phyloP scores from a whole-genome alignment of 805 yeast species.

The Wickerhamomyces alni region DNA sequence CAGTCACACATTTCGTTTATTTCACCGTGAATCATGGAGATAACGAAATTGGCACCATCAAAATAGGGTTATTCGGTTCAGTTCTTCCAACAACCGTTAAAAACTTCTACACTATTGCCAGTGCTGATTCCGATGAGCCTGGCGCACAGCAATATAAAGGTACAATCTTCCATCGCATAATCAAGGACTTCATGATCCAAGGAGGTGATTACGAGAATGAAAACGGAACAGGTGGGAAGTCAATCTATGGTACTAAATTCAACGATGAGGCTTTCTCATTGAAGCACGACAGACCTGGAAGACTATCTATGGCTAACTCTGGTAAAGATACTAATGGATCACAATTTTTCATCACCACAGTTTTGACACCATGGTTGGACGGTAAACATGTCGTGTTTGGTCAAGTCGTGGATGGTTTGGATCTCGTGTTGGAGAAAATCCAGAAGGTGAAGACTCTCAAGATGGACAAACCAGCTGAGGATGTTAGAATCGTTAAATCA shows the following conservation, averaged over 20 bases:
- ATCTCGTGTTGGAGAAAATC: slow-evolving; percentile 48
- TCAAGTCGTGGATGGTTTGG: slow-evolving; percentile 63
- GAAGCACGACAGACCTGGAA: slow-evolving; percentile 63
- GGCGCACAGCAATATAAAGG: slow-evolving; percentile 39
- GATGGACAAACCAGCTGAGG: slow-evolving; percentile 36
- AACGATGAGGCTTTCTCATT: slow-evolving; percentile 72
- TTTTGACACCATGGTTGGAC: slow-evolving; percentile 41
- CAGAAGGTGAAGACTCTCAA: slow-evolving; percentile 47
- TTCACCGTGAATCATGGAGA: slow-evolving; percentile 19
- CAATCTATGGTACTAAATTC: slow-evolving; percentile 70
- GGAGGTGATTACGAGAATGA: slow-evolving; percentile 77
- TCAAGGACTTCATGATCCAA: slow-evolving; percentile 71
- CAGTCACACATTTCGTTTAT: slow-evolving; percentile 21
- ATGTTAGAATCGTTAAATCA: slow-evolving; percentile 34
- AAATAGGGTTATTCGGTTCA: slow-evolving; percentile 60
- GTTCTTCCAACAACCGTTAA: slow-evolving; percentile 57
- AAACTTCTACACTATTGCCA: slow-evolving; percentile 50
- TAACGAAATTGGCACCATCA: slow-evolving; percentile 27
- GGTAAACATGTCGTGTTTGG: slow-evolving; percentile 74
- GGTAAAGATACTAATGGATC: slow-evolving; percentile 66
- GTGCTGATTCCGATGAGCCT: slow-evolving; percentile 16
- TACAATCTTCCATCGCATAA: slow-evolving; percentile 69
- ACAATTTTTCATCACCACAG: slow-evolving; percentile 65
- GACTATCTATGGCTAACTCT: slow-evolving; percentile 67
- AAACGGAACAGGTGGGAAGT: slow-evolving; percentile 71